Evolutionary conservation across 805 yeast species (phyloP), one percentile per base, ranked within the genome.

Genomic region (Metschnikowia peoriensis): DNA sequence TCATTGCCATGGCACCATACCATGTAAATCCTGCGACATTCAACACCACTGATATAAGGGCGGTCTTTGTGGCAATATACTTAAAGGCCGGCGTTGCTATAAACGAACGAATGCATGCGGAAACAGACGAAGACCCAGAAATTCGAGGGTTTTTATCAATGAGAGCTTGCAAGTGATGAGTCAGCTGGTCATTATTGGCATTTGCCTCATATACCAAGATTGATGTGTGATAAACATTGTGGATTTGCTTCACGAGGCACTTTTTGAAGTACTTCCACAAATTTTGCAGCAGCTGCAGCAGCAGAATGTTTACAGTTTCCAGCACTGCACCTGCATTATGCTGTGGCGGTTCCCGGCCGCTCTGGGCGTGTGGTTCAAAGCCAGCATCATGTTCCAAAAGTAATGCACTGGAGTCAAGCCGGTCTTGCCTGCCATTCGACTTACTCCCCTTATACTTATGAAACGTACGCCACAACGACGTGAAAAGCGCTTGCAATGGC

Each of bases 21-120:
- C 97, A 89, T 1, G 96, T 82, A 16, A 81, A 73, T 1, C 96
- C 96, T 0, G 96, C 96, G 1, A 82, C 54, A 16, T 88, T 88
- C 54, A 89, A 72, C 7, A 89, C 79, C 8, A 80, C 32, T 3
- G 87, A 77, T 32, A 87, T 70, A 2, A 78, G 46, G 3, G 75
- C 67, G 5, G 81, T 66, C 27, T 77, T 70, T 38, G 60, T 59
- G 38, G 78, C 58, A 12, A 87, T 70, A 63, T 84, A 82, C 43
- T 61, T 64, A 51, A 82, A 64, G 0, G 87, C 79, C 1, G 73
- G 72, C n/a, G 83, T 73, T 8, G 53, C 53, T 38, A 74, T 50
- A 51, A 81, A 78, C 22, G 75, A 60, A 6, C 51, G 27, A 29
- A 74, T 51, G 55, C 78, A 73, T 5, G 55, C 68, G 6, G 41